Evolutionary conservation across 768 basidiomycete species (phyloP).

Genomic region (Lactifluus hygrophoroides): DNA sequence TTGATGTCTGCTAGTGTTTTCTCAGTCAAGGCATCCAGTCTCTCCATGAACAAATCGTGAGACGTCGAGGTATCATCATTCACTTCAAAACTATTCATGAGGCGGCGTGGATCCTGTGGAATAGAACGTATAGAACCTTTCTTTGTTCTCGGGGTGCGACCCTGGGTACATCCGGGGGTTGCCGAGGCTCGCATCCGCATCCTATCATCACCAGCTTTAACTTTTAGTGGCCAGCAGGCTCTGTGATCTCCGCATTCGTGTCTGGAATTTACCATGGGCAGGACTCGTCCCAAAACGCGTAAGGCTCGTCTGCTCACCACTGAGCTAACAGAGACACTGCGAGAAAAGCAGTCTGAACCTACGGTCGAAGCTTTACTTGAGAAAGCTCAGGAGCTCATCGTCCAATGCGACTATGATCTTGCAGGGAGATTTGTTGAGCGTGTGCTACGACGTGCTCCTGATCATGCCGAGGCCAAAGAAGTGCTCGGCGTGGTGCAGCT

Average conservation of each 20-base stretch:
- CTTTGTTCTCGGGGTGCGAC: too few relatives aligned
- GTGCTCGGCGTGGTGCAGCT: conserved; percentile 72
- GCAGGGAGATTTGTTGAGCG: conserved; percentile 65
- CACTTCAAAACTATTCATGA: conserved; percentile 9
- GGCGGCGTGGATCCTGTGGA: neutral
- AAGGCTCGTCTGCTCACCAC: conserved; percentile 23
- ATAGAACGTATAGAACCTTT: too few relatives aligned
- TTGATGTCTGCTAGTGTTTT: conserved; percentile 48
- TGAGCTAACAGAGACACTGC: conserved; percentile 26
- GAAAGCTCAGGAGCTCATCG: conserved; percentile 73
- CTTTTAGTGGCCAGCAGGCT: too few relatives aligned
- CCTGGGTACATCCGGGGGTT: neutral
- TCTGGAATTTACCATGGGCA: conserved; percentile 24
- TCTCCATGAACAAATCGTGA: conserved; percentile 53
- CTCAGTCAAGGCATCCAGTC: conserved; percentile 55
- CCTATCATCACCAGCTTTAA: neutral
- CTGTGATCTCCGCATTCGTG: too few relatives aligned
- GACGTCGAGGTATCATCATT: conserved; percentile 27
- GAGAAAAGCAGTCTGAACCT: conserved; percentile 33
- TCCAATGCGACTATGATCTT: conserved; percentile 79
- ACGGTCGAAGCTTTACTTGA: conserved; percentile 41
- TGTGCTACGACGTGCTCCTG: conserved; percentile 53
- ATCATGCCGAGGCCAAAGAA: conserved; percentile 63
- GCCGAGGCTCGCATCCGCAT: neutral
- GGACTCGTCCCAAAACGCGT: conserved; percentile 27